Base-by-base conservation (phyloP, 164 flowering plant species). In the Annona cherimola region DNA sequence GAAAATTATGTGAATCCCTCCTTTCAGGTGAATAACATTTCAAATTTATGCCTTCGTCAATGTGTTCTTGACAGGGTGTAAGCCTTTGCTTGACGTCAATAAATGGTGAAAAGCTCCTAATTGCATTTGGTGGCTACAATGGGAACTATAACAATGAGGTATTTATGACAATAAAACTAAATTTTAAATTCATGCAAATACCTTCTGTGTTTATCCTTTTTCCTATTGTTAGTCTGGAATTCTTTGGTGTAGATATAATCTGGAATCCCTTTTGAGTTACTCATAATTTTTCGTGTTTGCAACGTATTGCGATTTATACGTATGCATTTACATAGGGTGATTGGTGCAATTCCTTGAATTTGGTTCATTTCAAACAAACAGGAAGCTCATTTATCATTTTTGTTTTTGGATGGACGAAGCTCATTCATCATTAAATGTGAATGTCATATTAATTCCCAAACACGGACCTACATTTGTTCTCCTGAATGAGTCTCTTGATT, bases 51-150 rank as follows among this genome's bases (percentile, higher is more conserved):
- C n/a, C 44, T n/a, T 20, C 44, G 40, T 74, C 9, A 20, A 12
- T 19, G 61, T 68, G 9, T 71, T 43, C 69, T 68, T 66, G 73
- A 67, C 83, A 95, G 99, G 99, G 99, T 12, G 86, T 93, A 73
- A 91, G 85, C 74, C 81, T 90, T 66, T 86, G 88, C 80, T 81
- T 88, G 8, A 82, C 89, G 26, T 19, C 74, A 46, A 74, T 88
- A 61, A 77, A 81, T 74, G 95, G 89, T 61, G 92, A 85, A 77
- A 85, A 78, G 71, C 72, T 82, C 76, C 86, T 93, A 81, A 79
- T 93, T 73, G 87, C 99, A 40, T 95, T 91, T 88, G 99, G 99
- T 67, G 99, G 99, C 77, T 95, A 95, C 79, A 89, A 91, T 78
- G 98, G 99, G 66, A 91, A 85, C 59, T 95, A 95, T 76, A 84